Conservation (phyloP, 371 early-diverging fungal species). For the Parasitella parasitica region DNA sequence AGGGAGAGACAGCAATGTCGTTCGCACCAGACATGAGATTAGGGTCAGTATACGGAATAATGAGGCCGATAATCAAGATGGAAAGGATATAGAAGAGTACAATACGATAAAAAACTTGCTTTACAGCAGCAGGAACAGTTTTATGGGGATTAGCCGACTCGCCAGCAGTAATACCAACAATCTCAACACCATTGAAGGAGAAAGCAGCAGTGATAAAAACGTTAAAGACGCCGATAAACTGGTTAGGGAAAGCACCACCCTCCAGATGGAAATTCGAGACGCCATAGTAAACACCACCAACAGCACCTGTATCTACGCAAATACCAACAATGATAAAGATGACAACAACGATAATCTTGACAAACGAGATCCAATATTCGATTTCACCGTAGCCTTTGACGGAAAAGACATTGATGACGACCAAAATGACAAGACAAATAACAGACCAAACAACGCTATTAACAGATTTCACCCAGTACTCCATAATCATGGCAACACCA, state of each 20-base stretch:
- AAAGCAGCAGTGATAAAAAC: slow-evolving; percentile 82
- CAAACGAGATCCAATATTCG: slow-evolving; percentile 58
- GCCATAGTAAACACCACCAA: slow-evolving; percentile 47
- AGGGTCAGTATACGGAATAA: slow-evolving; percentile 64
- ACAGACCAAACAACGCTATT: slow-evolving; percentile 62
- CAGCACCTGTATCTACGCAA: slow-evolving; percentile 63
- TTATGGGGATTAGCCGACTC: slow-evolving; percentile 72
- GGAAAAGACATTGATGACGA: slow-evolving; percentile 62
- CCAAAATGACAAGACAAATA: slow-evolving; percentile 58
- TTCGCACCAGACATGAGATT: slow-evolving; percentile 48
- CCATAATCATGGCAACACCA: slow-evolving; percentile 77
- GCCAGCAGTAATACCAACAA: slow-evolving; percentile 75
- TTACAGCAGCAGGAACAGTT: slow-evolving; percentile 74
- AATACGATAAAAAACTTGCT: slow-evolving; percentile 75
- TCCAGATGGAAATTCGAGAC: slow-evolving; percentile 66
- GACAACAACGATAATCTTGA: slow-evolving; percentile 61
- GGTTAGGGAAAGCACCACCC: slow-evolving; percentile 78
- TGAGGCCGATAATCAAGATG: slow-evolving; percentile 72
- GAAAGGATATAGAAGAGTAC: slow-evolving; percentile 74
- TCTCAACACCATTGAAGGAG: slow-evolving; percentile 83
- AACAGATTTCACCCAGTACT: slow-evolving; percentile 73
- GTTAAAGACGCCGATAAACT: slow-evolving; percentile 68
- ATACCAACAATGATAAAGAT: slow-evolving; percentile 78
- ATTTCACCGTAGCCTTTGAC: slow-evolving; percentile 73
- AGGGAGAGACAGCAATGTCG: slow-evolving; percentile 63